phyloP scores from a whole-genome alignment of 805 yeast species.

The Lipomyces sp. region DNA sequence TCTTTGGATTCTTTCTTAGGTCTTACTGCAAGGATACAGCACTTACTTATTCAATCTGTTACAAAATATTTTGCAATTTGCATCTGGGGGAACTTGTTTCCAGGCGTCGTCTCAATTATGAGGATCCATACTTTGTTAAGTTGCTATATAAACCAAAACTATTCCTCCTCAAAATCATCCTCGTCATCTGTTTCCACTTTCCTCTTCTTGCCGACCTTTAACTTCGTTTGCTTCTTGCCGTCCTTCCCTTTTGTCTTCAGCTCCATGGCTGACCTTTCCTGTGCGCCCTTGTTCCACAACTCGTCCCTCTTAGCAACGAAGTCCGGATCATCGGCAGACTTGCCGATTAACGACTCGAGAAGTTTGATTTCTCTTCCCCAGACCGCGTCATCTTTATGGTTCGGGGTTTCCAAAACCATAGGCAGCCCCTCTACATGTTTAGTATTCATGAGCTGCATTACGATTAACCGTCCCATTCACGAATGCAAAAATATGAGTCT shows the following conservation, averaged over 20 bases:
- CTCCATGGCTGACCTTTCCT: conserved; percentile 54
- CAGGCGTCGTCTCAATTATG: too few relatives aligned
- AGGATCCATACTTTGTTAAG: background rate
- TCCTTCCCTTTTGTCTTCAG: conserved; percentile 14
- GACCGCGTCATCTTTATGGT: conserved; percentile 53
- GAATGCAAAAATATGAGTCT: background rate
- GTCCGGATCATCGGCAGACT: conserved; percentile 58
- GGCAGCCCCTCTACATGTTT: conserved; percentile 69
- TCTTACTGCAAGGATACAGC: too few relatives aligned
- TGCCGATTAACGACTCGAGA: conserved; percentile 79
- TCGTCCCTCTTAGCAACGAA: conserved; percentile 54
- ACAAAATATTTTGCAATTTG: too few relatives aligned
- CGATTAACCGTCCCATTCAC: background rate
- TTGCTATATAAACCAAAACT: background rate
- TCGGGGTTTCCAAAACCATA: conserved; percentile 84
- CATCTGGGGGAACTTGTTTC: too few relatives aligned
- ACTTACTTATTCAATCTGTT: too few relatives aligned
- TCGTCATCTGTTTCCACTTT: conserved; percentile 14
- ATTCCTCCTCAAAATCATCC: conserved; percentile 13
- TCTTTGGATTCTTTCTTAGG: too few relatives aligned
- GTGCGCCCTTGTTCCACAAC: conserved; percentile 64
- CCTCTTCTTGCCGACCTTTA: conserved; percentile 19
- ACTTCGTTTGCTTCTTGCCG: conserved; percentile 13
- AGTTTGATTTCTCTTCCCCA: conserved; percentile 53
- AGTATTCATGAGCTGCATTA: conserved; percentile 63